Conservation (phyloP, 1,284 basidiomycete genomes). For the Ustilago xerochloae region DNA sequence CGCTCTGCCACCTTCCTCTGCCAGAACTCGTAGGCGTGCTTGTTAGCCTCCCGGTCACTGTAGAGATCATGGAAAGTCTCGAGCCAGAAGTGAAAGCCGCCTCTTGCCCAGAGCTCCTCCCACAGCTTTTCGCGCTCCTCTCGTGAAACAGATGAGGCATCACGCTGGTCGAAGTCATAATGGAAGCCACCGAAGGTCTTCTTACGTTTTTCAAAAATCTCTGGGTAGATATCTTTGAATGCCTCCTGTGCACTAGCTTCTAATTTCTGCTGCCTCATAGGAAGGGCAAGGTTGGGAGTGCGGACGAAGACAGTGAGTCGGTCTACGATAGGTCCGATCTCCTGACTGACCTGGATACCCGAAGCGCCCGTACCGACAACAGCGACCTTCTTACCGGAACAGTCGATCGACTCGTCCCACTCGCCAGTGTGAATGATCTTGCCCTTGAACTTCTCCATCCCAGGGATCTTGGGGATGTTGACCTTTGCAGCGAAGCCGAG, state of each 20-base stretch:
- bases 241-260: constrained; percentile 46
- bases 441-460: constrained; percentile 72
- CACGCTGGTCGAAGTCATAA: constrained; percentile 51
- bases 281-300: constrained; percentile 55
- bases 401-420: constrained; percentile 74
- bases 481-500: constrained; percentile 54
- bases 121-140: constrained; percentile 45
- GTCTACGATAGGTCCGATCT: constrained; percentile 48
- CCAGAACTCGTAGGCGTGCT: constrained; percentile 56
- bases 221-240: constrained; percentile 51
- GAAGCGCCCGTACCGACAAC: constrained; percentile 76
- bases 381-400: constrained; percentile 73
- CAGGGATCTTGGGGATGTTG: constrained; percentile 70
- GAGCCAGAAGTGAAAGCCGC: constrained; percentile 55
- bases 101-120: constrained; percentile 45
- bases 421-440: constrained; percentile 73
- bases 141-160: constrained; percentile 32
- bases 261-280: constrained; percentile 51
- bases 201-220: constrained; percentile 52
- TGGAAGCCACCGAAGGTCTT: constrained; percentile 55
- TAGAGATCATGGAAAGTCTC: constrained; percentile 55
- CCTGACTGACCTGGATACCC: constrained; percentile 71
- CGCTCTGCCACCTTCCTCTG: constrained; percentile 47
- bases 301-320: constrained; percentile 53
- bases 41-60: constrained; percentile 45